phyloP scores from a whole-genome alignment of 495 filamentous ascomycete genomes.

The Platismatia glauca region DNA sequence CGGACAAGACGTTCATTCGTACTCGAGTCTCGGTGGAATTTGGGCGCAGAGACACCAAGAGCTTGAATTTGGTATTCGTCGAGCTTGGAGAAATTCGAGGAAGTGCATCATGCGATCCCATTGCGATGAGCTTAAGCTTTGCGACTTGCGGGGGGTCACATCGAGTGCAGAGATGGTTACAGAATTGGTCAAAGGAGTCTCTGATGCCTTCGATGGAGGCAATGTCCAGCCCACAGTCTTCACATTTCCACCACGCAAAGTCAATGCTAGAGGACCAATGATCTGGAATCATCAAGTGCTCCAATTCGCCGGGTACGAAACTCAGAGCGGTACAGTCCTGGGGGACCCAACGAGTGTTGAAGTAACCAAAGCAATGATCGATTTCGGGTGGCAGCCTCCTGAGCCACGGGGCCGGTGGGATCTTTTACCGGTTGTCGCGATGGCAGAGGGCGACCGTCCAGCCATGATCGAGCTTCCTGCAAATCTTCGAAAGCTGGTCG shows the following conservation, averaged over 20 bases:
- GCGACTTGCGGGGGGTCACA: conserved; percentile 23
- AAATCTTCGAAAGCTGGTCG: conserved; percentile 15
- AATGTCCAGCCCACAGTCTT: conserved; percentile 26
- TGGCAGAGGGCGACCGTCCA: conserved; percentile 25
- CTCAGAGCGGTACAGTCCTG: conserved; percentile 21
- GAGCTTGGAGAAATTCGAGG: conserved; percentile 27
- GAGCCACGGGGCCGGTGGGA: conserved; percentile 23
- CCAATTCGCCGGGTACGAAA: conserved; percentile 25
- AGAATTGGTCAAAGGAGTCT: conserved; percentile 12
- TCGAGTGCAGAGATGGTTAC: conserved; percentile 24
- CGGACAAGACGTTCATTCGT: conserved; percentile 9
- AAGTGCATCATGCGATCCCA: conserved; percentile 30
- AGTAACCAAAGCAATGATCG: conserved; percentile 24
- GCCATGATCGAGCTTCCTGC: conserved; percentile 21
- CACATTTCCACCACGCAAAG: conserved; percentile 24
- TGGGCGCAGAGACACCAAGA: conserved; percentile 25
- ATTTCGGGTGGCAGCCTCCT: conserved; percentile 26
- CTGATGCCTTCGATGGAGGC: conserved; percentile 23
- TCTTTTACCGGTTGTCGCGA: conserved; percentile 27
- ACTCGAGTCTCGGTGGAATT: conserved; percentile 10
- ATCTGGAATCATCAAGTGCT: conserved; percentile 28
- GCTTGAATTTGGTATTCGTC: conserved; percentile 24
- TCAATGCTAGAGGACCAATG: conserved; percentile 23
- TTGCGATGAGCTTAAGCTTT: conserved; percentile 23
- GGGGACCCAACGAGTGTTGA: conserved; percentile 24